Evolutionary conservation across 129 eudicot genomes (phyloP).

Genomic region (Gnaphalium uliginosum): DNA sequence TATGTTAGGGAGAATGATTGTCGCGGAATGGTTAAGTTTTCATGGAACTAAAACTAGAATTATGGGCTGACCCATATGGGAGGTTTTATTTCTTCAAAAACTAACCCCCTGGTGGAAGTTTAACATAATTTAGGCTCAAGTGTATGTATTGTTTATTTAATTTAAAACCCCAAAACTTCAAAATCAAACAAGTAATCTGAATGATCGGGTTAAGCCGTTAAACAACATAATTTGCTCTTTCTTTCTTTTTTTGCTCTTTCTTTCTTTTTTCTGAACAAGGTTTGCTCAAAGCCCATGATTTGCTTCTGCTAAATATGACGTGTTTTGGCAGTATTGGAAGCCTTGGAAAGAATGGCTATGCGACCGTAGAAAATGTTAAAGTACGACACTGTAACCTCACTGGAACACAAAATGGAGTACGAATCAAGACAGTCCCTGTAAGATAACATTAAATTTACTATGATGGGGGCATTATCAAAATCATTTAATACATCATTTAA

Average conservation of each 20-base stretch:
- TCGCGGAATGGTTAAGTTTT: no score
- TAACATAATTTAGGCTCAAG: no score
- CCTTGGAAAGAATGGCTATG: conserved; percentile 33
- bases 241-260: not conserved
- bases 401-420: conserved; percentile 10
- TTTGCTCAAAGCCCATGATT: not conserved
- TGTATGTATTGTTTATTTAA: no score
- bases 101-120: no score
- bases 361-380: conserved; percentile 25
- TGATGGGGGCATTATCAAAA: not conserved
- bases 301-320: not conserved
- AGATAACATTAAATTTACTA: not conserved
- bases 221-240: not conserved
- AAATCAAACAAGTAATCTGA: no score
- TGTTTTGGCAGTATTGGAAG: conserved; percentile 43
- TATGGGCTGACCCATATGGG: no score
- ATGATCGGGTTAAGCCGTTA: not conserved
- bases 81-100: no score
- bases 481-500: not conserved
- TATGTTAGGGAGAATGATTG: no score
- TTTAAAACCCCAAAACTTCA: no score
- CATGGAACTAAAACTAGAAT: no score
- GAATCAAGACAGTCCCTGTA: conserved; percentile 17
- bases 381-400: conserved; percentile 2
- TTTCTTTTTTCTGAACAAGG: not conserved